phyloP scores from a whole-genome alignment of 208 protist species.

The Baffinella frigidus region DNA sequence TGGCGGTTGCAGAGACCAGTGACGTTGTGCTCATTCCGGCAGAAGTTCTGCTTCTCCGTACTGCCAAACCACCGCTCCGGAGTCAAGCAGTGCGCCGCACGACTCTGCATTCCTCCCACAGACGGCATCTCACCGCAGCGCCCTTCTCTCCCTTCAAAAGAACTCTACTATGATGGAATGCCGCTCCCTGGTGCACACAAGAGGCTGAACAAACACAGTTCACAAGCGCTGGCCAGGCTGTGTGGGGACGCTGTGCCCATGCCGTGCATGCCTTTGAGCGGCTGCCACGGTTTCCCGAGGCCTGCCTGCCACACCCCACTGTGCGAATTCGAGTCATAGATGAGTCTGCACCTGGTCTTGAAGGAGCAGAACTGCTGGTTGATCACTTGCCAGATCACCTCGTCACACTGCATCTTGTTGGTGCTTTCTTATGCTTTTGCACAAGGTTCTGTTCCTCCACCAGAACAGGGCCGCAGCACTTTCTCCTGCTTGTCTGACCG shows the following conservation, averaged over 20 bases:
- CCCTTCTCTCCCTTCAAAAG: too few relatives aligned
- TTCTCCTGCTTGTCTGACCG: too few relatives aligned
- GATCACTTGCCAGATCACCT: conserved; percentile 86
- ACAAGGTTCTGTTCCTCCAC: background rate
- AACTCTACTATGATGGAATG: too few relatives aligned
- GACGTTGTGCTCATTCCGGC: conserved; percentile 96
- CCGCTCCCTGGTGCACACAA: too few relatives aligned
- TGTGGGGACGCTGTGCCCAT: background rate
- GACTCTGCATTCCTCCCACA: too few relatives aligned
- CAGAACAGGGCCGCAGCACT: background rate
- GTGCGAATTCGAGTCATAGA: too few relatives aligned
- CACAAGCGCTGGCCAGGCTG: background rate
- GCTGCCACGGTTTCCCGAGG: background rate
- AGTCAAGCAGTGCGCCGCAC: too few relatives aligned
- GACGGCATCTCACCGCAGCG: too few relatives aligned
- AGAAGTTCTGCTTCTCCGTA: conserved; percentile 85
- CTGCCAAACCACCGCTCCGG: too few relatives aligned
- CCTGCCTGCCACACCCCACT: background rate
- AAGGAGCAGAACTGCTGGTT: conserved; percentile 84
- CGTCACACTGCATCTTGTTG: conserved; percentile 72
- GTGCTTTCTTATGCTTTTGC: too few relatives aligned
- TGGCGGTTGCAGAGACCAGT: conserved; percentile 94
- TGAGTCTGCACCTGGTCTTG: conserved; percentile 75
- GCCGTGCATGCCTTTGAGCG: background rate
- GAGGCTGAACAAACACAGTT: too few relatives aligned